These are phyloP conservation scores for Nemophila menziesii DNA, from an alignment of 257 asterid species.

Conservation along the genomic window DNA sequence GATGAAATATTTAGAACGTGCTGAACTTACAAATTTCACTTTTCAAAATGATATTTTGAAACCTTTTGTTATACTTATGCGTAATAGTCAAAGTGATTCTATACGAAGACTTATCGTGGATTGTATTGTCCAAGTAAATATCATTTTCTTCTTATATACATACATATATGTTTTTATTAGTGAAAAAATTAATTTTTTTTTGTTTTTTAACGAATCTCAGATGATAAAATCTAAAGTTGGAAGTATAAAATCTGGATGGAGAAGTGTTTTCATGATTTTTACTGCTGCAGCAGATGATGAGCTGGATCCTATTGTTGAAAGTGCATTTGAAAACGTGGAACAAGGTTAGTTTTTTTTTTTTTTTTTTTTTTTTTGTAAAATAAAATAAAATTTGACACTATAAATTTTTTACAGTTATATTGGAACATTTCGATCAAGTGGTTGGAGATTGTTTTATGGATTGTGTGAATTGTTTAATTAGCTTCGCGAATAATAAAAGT, in stretches of 20 bases:
- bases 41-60: slow-evolving; percentile 97
- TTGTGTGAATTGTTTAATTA: slow-evolving; percentile 97
- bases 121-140: slow-evolving; percentile 85
- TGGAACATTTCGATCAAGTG: slow-evolving; percentile 99
- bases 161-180: neutral
- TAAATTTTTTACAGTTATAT: slow-evolving; percentile 60
- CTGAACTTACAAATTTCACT: slow-evolving; percentile 96
- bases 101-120: slow-evolving; percentile 92
- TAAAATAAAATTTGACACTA: slow-evolving; percentile 17
- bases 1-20: slow-evolving; percentile 97
- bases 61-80: slow-evolving; percentile 93
- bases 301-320: slow-evolving; percentile 80
- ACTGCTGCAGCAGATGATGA: slow-evolving; percentile 99
- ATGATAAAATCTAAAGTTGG: slow-evolving; percentile 99
- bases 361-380: slow-evolving; percentile 2
- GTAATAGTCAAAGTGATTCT: slow-evolving; percentile 85
- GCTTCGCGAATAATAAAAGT: slow-evolving; percentile 88
- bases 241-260: slow-evolving; percentile 98
- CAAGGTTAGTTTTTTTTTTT: slow-evolving; percentile 43
- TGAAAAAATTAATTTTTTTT: slow-evolving; percentile 20
- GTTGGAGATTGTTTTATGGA: slow-evolving; percentile 99
- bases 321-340: slow-evolving; percentile 97
- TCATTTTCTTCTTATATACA: slow-evolving; percentile 8
- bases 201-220: slow-evolving; percentile 45
- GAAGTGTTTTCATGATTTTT: slow-evolving; percentile 98